Evolutionary conservation across 2,329 filamentous ascomycete species (phyloP).

Genomic region (Colletotrichum chlorophyti): DNA sequence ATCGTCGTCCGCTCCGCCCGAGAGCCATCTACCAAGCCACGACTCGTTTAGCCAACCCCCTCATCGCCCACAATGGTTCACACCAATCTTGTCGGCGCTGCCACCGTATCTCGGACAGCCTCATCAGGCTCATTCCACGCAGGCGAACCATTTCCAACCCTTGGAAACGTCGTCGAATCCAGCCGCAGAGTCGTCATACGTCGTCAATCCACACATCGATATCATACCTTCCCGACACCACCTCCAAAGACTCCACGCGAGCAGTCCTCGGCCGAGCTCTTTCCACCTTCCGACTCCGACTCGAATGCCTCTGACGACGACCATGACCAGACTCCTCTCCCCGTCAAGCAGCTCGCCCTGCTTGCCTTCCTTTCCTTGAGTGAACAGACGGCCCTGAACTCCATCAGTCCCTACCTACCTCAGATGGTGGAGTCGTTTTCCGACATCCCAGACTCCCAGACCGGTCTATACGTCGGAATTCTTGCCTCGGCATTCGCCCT

Average conservation of each 20-base stretch:
- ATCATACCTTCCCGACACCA: conserved; percentile 82
- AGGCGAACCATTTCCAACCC: conserved; percentile 54
- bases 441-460: conserved; percentile 73
- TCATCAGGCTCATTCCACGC: conserved; percentile 59
- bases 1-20: neutral
- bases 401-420: conserved; percentile 92
- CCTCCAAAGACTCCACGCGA: conserved; percentile 72
- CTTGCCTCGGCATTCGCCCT: conserved; percentile 91
- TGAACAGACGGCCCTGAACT: conserved; percentile 96
- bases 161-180: conserved; percentile 34
- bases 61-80: conserved; percentile 9
- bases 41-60: conserved; percentile 2
- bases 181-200: conserved; percentile 36
- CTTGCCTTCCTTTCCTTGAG: conserved; percentile 88
- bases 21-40: neutral
- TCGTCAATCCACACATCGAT: conserved; percentile 61
- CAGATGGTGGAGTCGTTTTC: conserved; percentile 90
- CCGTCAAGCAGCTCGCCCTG: conserved; percentile 81
- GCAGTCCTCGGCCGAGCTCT: conserved; percentile 43
- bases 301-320: conserved; percentile 39
- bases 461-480: conserved; percentile 87
- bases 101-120: conserved; percentile 25
- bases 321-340: conserved; percentile 75
- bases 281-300: conserved; percentile 33
- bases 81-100: conserved; percentile 9